Base-by-base conservation (phyloP, 2,329 filamentous ascomycete species). In the Sporothrix humicola region DNA sequence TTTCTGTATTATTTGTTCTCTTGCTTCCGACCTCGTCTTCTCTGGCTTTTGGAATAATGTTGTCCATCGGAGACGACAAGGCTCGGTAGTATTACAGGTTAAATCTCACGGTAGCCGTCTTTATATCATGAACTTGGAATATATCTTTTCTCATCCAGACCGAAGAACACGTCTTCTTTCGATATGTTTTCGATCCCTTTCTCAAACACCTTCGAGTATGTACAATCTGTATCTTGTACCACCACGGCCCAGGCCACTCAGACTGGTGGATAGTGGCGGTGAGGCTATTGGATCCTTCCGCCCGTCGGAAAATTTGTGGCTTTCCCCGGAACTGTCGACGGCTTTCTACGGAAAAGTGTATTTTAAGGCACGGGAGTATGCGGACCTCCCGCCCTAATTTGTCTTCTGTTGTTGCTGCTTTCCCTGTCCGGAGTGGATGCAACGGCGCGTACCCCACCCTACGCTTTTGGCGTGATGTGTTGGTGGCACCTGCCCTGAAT, bases 21-120 rank as follows among this genome's bases (percentile, higher is more conserved):
- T 7, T 7, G 31, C n/a, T 65, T 66, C 13, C 48, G 20, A 48
- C 42, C 4, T 23, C 13, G 31, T 42, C 12, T 7, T 15, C 20
- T 9, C 31, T 65, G 31, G 69, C 48, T 59, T 4, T 71, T 56
- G 48, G 46, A 65, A 56, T 31, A 13, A 50, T 44, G 6, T 20
- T 56, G 48, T 54, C 48, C 48, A 69, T 46, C 9, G 17, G 17
- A 13, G 17, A 54, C 17, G n/a, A 54, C 3, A 52, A 20, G 7
- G 46, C 17, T 56, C 37, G 48, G 66, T 54, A 37, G 48, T 44
- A 69, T 54, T 52, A 42, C 26, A 56, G 48, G 48, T 54, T 52
- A 37, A 42, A 69, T 69, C 48, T 42, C 66, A 69, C 66, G 66
- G 48, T 54, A 12, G 26, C 66, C 48, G 12, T 17, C 9, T 9